These are phyloP conservation scores for Sporothrix schenckii DNA, from an alignment of 2,329 filamentous ascomycete genomes.

Conservation along the genomic window DNA sequence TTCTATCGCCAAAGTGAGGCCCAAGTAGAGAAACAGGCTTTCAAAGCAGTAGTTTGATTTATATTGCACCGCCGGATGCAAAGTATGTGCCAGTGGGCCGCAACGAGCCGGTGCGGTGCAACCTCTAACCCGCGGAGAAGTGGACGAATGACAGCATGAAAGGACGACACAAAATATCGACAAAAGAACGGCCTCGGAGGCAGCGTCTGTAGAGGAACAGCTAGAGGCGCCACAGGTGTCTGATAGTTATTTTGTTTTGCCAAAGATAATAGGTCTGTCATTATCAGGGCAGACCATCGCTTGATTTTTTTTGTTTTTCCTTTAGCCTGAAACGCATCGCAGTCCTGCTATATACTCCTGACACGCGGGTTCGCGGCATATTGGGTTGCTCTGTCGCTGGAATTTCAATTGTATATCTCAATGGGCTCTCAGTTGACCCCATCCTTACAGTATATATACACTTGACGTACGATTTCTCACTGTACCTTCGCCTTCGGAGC, in stretches of 20 bases:
- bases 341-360: conserved; percentile 6
- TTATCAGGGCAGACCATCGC: neutral
- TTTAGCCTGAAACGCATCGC: neutral
- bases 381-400: neutral
- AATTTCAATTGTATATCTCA: neutral
- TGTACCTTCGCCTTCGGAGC: neutral
- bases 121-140: neutral
- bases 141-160: neutral
- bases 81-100: neutral
- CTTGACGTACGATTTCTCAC: neutral
- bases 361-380: neutral
- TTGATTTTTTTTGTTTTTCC: neutral
- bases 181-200: neutral
- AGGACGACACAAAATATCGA: neutral
- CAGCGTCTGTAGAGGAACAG: neutral
- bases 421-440: neutral
- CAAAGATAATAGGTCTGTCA: neutral
- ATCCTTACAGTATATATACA: neutral
- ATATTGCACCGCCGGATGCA: too few relatives aligned
- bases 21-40: neutral
- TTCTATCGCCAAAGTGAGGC: too few relatives aligned
- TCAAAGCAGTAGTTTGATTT: neutral
- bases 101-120: neutral
- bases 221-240: neutral
- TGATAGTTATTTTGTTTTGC: neutral